Conservation (phyloP, 805 yeast genomes). For the Nakazawaea molendinolei region DNA sequence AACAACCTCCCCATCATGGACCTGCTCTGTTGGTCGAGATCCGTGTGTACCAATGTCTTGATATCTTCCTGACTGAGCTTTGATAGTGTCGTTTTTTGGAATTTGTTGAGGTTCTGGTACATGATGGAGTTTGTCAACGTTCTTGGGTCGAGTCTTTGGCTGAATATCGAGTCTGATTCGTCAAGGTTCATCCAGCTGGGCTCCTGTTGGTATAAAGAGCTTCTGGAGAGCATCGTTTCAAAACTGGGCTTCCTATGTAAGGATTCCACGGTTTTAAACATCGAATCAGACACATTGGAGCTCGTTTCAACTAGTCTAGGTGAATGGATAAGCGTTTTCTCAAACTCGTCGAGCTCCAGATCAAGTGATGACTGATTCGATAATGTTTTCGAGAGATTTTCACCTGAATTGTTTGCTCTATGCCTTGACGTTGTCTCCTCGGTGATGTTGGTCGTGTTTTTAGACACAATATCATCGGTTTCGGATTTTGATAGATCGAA, state of each 20-base stretch:
- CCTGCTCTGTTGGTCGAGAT: neutral
- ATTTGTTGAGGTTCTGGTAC: slow-evolving; percentile 4
- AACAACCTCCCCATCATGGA: slow-evolving; percentile 5
- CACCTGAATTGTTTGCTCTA: too few relatives aligned
- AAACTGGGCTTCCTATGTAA: slow-evolving; percentile 14
- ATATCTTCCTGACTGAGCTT: neutral
- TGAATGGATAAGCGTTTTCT: slow-evolving; percentile 8
- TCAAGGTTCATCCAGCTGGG: slow-evolving; percentile 50
- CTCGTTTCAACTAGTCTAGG: neutral
- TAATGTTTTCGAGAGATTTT: too few relatives aligned
- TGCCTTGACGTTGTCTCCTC: too few relatives aligned
- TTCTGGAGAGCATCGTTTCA: slow-evolving; percentile 28
- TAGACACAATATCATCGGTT: too few relatives aligned
- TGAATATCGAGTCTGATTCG: slow-evolving; percentile 14
- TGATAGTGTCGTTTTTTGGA: neutral
- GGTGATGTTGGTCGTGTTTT: too few relatives aligned
- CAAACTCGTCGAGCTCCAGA: slow-evolving; percentile 19
- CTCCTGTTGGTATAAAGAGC: slow-evolving; percentile 35
- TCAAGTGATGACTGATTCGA: slow-evolving; percentile 22
- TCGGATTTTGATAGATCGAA: slow-evolving; percentile 23
- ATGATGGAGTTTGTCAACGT: slow-evolving; percentile 7
- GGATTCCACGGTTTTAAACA: neutral
- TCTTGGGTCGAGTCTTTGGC: slow-evolving; percentile 6
- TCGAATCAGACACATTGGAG: neutral
- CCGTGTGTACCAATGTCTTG: neutral